Percentiles rank a stretch among this genome's conserved stretches.
Evolutionary conservation across 2,329 filamentous ascomycete species (phyloP).

Genomic region (Xylaria multiplex): DNA sequence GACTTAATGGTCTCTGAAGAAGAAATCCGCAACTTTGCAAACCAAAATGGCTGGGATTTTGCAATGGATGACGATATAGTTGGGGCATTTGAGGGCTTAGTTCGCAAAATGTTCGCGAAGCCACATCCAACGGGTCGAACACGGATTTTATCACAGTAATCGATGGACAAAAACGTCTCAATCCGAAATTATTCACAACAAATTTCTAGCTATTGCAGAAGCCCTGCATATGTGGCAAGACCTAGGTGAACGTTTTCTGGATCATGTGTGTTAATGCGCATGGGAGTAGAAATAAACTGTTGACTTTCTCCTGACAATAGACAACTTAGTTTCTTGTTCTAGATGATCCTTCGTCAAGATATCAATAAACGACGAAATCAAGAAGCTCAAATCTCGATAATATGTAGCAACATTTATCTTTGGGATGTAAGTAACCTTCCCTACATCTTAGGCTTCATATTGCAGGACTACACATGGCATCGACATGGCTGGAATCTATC

Average conservation of each 20-base stretch:
- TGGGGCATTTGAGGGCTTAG: constrained; percentile 8
- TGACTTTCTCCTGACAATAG: too few relatives aligned
- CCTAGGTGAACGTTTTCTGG: background rate
- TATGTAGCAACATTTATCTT: too few relatives aligned
- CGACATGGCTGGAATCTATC: background rate
- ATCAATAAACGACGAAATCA: too few relatives aligned
- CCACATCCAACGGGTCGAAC: background rate
- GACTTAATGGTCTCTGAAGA: background rate
- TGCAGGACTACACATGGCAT: too few relatives aligned
- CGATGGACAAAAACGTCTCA: background rate
- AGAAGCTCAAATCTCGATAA: too few relatives aligned
- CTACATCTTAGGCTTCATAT: too few relatives aligned
- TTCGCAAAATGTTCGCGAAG: constrained; percentile 2
- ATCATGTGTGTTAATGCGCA: background rate
- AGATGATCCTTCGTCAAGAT: too few relatives aligned
- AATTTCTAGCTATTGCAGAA: background rate
- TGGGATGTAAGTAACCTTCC: too few relatives aligned
- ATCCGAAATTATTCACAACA: background rate
- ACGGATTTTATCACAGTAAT: background rate
- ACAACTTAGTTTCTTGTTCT: too few relatives aligned
- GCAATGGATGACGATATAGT: background rate
- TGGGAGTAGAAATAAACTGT: too few relatives aligned
- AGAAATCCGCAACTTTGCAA: background rate
- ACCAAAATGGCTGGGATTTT: constrained; percentile 9
- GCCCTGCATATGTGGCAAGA: background rate